These are phyloP conservation scores for Pseudogymnoascus sp. DNA, from an alignment of 2,329 filamentous ascomycete species.

Conservation along the genomic window DNA sequence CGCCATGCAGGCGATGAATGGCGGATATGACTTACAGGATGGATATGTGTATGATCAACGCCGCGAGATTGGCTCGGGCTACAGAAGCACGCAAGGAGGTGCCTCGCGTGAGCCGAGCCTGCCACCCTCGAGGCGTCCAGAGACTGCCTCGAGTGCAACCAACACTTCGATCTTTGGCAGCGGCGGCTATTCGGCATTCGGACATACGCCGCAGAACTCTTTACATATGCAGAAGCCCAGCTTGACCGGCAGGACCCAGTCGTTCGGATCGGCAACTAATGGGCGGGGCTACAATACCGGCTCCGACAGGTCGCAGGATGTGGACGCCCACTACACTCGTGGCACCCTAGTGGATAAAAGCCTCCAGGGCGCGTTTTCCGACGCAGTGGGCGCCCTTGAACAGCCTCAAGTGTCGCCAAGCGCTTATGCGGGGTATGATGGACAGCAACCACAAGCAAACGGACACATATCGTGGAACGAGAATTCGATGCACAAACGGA, in stretches of 20 bases:
- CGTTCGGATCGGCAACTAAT: conserved; percentile 41
- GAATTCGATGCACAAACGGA: neutral
- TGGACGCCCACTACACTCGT: neutral
- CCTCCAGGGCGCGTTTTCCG: neutral
- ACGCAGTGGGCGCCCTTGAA: neutral
- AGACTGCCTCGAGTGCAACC: conserved; percentile 30
- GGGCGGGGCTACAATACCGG: conserved; percentile 26
- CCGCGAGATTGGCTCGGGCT: neutral
- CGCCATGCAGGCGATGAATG: conserved; percentile 20
- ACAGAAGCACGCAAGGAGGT: conserved; percentile 25
- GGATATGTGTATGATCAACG: neutral
- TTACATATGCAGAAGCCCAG: conserved; percentile 41
- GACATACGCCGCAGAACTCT: conserved; percentile 38
- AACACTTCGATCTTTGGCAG: conserved; percentile 19
- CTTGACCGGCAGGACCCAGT: conserved; percentile 37
- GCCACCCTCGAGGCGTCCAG: conserved; percentile 47
- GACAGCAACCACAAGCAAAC: neutral
- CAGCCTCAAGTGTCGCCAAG: neutral
- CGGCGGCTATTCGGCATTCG: conserved; percentile 15
- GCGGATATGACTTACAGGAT: neutral
- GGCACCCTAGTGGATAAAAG: neutral
- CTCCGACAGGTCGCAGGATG: neutral
- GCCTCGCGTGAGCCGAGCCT: conserved; percentile 47
- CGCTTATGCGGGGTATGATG: neutral
- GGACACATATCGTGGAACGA: neutral